Conservation (phyloP, 805 yeast species). For the Hanseniaspora mollemarum region DNA sequence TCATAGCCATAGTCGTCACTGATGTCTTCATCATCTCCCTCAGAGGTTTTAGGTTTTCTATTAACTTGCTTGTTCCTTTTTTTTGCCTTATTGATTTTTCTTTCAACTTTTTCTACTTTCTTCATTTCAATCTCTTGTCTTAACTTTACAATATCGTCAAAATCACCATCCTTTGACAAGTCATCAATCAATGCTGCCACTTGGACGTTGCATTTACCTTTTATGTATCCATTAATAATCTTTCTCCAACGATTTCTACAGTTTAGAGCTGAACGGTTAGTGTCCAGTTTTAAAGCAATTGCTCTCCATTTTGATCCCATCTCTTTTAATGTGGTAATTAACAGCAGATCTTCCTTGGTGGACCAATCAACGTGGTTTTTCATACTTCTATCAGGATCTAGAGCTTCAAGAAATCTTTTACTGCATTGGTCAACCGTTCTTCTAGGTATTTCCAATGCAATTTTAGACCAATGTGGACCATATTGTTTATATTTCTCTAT, state of each 20-base stretch:
- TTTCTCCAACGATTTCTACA: constrained; percentile 91
- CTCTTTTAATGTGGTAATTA: constrained; percentile 54
- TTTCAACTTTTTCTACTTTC: not conserved
- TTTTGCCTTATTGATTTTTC: not conserved
- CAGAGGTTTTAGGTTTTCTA: too few species aligned
- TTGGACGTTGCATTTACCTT: constrained; percentile 47
- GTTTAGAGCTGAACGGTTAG: constrained; percentile 71
- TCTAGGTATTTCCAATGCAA: constrained; percentile 63
- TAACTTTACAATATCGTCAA: constrained; percentile 12
- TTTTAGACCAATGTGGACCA: constrained; percentile 82
- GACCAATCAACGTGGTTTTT: constrained; percentile 75
- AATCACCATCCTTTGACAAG: constrained; percentile 3
- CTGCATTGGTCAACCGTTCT: constrained; percentile 94
- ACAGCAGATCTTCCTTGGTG: constrained; percentile 56
- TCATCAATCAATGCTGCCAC: constrained; percentile 20
- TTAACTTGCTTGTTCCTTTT: not conserved
- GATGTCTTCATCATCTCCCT: constrained; percentile 3
- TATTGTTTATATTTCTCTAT: constrained; percentile 50
- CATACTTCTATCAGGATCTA: constrained; percentile 61
- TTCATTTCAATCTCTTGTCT: constrained; percentile 5
- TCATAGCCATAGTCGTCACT: not conserved
- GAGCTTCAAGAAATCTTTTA: constrained; percentile 75
- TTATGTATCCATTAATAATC: constrained; percentile 59
- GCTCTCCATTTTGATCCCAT: constrained; percentile 87
- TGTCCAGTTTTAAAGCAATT: constrained; percentile 56